Evolutionary conservation across 2,329 filamentous ascomycete species (phyloP).

Genomic region (Penicillium sp.): DNA sequence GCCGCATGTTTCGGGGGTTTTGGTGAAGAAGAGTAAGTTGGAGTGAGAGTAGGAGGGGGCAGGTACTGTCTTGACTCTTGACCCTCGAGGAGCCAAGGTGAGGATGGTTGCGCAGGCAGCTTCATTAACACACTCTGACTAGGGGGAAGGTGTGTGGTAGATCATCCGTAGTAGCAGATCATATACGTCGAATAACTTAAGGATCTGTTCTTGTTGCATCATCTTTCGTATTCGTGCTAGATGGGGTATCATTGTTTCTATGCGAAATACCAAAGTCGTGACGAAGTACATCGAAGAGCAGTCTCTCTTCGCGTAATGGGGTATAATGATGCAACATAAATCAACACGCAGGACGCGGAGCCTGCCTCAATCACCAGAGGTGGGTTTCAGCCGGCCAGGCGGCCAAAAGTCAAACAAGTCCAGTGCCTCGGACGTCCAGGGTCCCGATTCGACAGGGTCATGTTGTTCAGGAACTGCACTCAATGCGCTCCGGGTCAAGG

Average conservation of each 20-base stretch:
- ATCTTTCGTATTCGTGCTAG: neutral
- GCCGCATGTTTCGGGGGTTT: conserved; percentile 45
- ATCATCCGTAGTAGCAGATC: neutral
- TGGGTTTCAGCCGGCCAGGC: conserved; percentile 39
- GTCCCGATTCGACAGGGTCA: conserved; percentile 34
- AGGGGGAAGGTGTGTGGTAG: neutral
- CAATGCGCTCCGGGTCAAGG: conserved; percentile 22
- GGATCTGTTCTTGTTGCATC: neutral
- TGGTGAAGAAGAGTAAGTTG: conserved; percentile 40
- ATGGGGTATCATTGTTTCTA: conserved; percentile 24
- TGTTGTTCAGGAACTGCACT: conserved; percentile 20
- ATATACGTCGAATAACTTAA: neutral
- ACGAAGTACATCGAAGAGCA: conserved; percentile 1
- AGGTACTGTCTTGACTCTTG: too few species aligned
- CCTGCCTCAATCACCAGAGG: conserved; percentile 6
- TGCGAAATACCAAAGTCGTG: neutral
- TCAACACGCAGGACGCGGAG: neutral
- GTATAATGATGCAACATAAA: conserved; percentile 2
- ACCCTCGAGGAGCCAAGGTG: neutral
- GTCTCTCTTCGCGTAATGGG: neutral
- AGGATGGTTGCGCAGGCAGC: too few species aligned
- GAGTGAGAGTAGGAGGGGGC: too few species aligned
- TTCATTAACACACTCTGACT: neutral
- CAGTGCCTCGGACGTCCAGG: conserved; percentile 46
- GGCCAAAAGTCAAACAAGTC: conserved; percentile 50